Conservation (phyloP, 129 eudicot species). For the Chrysanthemum lavandulifolium region DNA sequence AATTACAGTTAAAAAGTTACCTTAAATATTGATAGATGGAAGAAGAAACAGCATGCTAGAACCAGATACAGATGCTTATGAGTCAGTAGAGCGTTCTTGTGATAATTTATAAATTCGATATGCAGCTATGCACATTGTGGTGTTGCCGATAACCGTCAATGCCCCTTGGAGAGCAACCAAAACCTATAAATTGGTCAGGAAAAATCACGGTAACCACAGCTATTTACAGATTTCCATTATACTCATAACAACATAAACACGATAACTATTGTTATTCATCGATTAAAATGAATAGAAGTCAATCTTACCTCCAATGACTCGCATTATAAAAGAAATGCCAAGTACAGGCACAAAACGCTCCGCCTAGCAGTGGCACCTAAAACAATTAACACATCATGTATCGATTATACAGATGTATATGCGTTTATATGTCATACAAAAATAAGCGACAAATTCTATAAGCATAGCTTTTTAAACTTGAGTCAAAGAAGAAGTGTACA, state of each 20-base stretch:
- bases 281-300: constrained; percentile 3
- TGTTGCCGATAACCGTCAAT: constrained; percentile 82
- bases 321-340: constrained; percentile 99
- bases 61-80: constrained; percentile 26
- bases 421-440: too few species aligned
- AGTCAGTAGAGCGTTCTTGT: constrained; percentile 50
- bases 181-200: constrained; percentile 34
- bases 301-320: constrained; percentile 70
- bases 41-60: constrained; percentile 5
- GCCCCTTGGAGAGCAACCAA: constrained; percentile 93
- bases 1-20: background rate
- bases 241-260: background rate
- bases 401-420: background rate
- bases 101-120: constrained; percentile 66
- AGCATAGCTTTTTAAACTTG: background rate
- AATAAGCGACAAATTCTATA: background rate
- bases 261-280: background rate
- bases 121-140: constrained; percentile 97
- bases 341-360: constrained; percentile 97
- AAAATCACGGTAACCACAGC: too few species aligned
- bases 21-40: constrained; percentile 13
- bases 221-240: background rate
- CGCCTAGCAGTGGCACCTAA: constrained; percentile 91
- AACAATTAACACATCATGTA: constrained; percentile 14
- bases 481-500: background rate